Conservation (phyloP, 495 filamentous ascomycete genomes). For the Immersiella caudata region DNA sequence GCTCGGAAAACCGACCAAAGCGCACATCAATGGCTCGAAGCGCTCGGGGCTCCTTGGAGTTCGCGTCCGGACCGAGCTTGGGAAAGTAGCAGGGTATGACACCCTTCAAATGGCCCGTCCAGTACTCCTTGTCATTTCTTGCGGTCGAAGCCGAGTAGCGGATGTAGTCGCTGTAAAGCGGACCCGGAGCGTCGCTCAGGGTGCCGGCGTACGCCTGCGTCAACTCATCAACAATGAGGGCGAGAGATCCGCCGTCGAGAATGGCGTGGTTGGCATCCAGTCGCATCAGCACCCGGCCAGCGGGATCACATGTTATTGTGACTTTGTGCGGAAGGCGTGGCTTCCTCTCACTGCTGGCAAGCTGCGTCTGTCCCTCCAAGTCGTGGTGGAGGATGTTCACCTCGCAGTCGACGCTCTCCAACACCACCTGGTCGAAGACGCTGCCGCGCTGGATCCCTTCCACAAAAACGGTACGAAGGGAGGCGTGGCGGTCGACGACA, state of each 20-base stretch:
- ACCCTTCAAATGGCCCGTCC: slow-evolving; percentile 53
- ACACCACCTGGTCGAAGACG: slow-evolving; percentile 34
- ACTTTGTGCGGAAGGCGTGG: slow-evolving; percentile 33
- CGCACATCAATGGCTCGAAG: slow-evolving; percentile 17
- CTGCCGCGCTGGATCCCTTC: slow-evolving; percentile 55
- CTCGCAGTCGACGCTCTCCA: slow-evolving; percentile 21
- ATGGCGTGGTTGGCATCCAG: slow-evolving; percentile 34
- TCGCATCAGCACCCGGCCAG: slow-evolving; percentile 25
- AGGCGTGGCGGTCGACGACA: slow-evolving; percentile 56
- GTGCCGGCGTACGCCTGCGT: slow-evolving; percentile 48
- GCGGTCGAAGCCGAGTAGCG: slow-evolving; percentile 45
- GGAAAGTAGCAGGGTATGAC: slow-evolving; percentile 59
- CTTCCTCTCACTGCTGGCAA: slow-evolving; percentile 13
- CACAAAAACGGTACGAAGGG: slow-evolving; percentile 59
- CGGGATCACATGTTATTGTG: slow-evolving; percentile 16
- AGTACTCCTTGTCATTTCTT: slow-evolving; percentile 53
- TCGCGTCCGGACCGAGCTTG: slow-evolving; percentile 11
- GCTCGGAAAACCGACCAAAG: slow-evolving; percentile 27
- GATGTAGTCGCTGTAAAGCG: slow-evolving; percentile 60
- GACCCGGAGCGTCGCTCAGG: slow-evolving; percentile 36
- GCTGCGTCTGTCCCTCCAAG: slow-evolving; percentile 16
- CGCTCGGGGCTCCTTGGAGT: neutral
- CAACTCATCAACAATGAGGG: slow-evolving; percentile 38
- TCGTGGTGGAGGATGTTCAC: slow-evolving; percentile 21
- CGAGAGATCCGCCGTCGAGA: slow-evolving; percentile 39